phyloP scores from a whole-genome alignment of 768 basidiomycete genomes.

The Russula griseocarnosa region DNA sequence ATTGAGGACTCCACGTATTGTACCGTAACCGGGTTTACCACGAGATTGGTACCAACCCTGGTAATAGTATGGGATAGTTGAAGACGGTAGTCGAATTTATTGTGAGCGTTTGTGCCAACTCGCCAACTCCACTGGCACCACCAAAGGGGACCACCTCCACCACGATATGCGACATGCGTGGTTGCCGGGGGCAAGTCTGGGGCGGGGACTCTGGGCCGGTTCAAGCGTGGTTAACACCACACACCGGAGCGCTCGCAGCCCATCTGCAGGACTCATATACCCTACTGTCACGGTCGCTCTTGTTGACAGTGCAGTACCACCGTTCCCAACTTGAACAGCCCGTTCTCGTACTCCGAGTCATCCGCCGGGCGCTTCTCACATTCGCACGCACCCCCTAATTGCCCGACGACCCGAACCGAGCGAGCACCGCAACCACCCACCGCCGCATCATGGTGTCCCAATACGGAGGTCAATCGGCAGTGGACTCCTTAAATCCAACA shows the following conservation, averaged over 20 bases:
- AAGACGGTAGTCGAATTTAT: neutral
- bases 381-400: neutral
- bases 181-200: neutral
- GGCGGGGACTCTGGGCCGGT: too few species aligned
- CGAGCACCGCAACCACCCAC: slow-evolving; percentile 4
- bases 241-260: neutral
- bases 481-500: neutral
- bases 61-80: neutral
- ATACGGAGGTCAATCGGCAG: neutral
- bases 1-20: neutral
- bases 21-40: neutral
- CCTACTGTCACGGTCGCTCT: neutral
- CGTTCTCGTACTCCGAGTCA: neutral
- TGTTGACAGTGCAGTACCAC: neutral
- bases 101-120: neutral
- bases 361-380: neutral
- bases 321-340: neutral
- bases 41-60: neutral
- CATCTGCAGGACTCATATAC: too few species aligned
- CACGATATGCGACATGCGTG: neutral
- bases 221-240: neutral
- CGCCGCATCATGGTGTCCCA: slow-evolving; percentile 11
- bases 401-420: neutral
- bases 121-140: neutral
- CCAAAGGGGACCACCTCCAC: neutral